Evolutionary conservation across 2,329 filamentous ascomycete species (phyloP).

Genomic region (Gnomoniopsis sp.): DNA sequence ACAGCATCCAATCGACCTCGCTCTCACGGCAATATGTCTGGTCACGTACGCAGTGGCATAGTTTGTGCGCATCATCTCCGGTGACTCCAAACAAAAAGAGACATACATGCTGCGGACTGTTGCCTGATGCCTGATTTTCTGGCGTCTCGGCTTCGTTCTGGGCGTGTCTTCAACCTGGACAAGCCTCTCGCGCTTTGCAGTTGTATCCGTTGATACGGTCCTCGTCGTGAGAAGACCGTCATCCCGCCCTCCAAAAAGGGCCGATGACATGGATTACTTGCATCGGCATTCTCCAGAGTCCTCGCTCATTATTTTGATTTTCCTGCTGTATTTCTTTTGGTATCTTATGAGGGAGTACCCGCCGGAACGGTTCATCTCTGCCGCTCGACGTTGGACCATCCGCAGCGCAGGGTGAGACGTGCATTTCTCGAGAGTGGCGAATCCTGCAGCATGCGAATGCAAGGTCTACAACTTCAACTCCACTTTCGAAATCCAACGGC

Average conservation of each 20-base stretch:
- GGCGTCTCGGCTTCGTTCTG: not conserved
- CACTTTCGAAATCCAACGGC: too few species aligned
- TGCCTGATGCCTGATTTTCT: not conserved
- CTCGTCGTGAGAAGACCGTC: not conserved
- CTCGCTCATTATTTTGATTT: too few species aligned
- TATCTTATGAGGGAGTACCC: not conserved
- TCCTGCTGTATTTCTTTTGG: too few species aligned
- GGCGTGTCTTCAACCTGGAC: not conserved
- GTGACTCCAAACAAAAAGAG: not conserved
- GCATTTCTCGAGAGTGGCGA: constrained; percentile 5
- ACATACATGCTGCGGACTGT: not conserved
- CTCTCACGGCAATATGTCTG: not conserved
- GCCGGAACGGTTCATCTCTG: not conserved
- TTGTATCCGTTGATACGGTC: not conserved
- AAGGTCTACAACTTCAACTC: not conserved
- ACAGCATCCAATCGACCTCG: not conserved
- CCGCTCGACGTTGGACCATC: constrained; percentile 10
- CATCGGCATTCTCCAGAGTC: not conserved
- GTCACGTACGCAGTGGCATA: not conserved
- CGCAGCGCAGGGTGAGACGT: constrained; percentile 4
- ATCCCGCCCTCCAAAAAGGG: not conserved
- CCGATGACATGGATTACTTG: constrained; percentile 8
- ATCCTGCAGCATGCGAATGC: not conserved
- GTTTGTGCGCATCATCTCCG: not conserved
- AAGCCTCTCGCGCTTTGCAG: not conserved